These are phyloP conservation scores for Lablab purpureus DNA, from an alignment of 306 rosid genomes.

Conservation along the genomic window DNA sequence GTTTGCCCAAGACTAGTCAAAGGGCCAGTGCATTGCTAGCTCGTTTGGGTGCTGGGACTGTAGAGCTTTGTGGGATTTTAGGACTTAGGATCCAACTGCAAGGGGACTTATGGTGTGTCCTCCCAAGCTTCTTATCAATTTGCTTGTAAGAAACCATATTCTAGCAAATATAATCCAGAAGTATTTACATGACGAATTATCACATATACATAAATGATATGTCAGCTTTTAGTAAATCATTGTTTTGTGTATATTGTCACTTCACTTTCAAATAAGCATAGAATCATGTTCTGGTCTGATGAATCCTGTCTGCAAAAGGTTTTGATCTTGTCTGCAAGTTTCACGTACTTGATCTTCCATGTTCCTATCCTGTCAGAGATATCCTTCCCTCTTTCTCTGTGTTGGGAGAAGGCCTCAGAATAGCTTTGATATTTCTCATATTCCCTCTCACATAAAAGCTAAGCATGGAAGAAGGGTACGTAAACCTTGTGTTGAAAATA, in stretches of 20 bases:
- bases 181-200: conserved; percentile 21
- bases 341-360: background rate
- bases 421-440: conserved; percentile 3
- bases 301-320: conserved; percentile 25
- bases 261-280: background rate
- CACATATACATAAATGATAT: background rate
- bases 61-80: background rate
- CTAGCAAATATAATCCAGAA: background rate
- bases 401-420: conserved; percentile 24
- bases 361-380: background rate
- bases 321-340: background rate
- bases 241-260: conserved; percentile 16
- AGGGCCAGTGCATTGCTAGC: background rate
- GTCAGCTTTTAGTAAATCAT: conserved; percentile 18
- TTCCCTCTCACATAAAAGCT: conserved; percentile 19
- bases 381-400: background rate
- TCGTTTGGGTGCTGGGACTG: background rate
- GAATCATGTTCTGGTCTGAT: conserved; percentile 23
- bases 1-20: background rate
- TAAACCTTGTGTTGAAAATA: conserved; percentile 15
- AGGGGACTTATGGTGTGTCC: background rate
- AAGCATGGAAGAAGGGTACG: conserved; percentile 18
- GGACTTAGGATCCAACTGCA: background rate
- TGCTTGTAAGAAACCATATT: no score
- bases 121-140: background rate